These are phyloP conservation scores for Senna siamea DNA, from an alignment of 306 rosid species.

Conservation along the genomic window DNA sequence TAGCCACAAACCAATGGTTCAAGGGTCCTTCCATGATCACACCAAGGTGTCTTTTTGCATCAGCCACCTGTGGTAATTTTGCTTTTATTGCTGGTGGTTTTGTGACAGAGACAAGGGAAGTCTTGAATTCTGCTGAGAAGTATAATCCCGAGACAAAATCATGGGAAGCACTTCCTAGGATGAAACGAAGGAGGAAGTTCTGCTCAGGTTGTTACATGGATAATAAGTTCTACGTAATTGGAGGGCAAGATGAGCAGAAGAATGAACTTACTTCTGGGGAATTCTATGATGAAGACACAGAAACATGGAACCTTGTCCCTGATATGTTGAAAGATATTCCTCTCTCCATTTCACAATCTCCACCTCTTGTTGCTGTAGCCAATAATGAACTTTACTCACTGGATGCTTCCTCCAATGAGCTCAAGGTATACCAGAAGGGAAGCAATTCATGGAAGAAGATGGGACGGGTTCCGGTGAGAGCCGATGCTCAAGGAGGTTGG, in stretches of 20 bases:
- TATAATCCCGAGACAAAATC: conserved; percentile 53
- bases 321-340: conserved; percentile 57
- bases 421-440: conserved; percentile 62
- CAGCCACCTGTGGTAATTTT: conserved; percentile 63
- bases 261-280: conserved; percentile 68
- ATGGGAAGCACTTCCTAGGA: conserved; percentile 73
- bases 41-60: conserved; percentile 79
- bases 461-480: conserved; percentile 70
- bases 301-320: conserved; percentile 64
- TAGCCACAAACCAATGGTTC: conserved; percentile 57
- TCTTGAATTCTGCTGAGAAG: conserved; percentile 66
- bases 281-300: conserved; percentile 56
- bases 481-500: conserved; percentile 65
- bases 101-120: conserved; percentile 41
- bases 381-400: conserved; percentile 67
- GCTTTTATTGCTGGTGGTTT: conserved; percentile 83
- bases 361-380: conserved; percentile 77
- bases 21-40: conserved; percentile 75
- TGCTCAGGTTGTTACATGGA: conserved; percentile 90
- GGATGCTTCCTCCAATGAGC: conserved; percentile 60
- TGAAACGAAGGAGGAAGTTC: conserved; percentile 55
- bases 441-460: conserved; percentile 69
- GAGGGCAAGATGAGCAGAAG: conserved; percentile 62
- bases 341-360: conserved; percentile 40
- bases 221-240: conserved; percentile 70